Percentiles rank a stretch among this genome's conserved stretches.
These are phyloP conservation scores for Leishmania major DNA, from an alignment of 208 protist genomes.

Conservation along the genomic window DNA sequence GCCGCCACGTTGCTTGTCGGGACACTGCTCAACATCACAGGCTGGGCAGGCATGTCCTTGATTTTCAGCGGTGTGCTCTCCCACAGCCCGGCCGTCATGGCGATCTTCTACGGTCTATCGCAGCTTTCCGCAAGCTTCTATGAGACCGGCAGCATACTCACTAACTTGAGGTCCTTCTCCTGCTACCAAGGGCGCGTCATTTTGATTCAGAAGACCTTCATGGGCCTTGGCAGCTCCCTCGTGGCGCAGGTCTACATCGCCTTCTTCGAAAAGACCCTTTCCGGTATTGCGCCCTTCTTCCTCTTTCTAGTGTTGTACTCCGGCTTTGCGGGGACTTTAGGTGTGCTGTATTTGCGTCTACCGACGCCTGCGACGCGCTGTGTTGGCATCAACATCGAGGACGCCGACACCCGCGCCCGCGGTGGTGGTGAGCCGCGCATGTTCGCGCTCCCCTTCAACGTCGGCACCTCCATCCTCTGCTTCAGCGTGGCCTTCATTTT, in stretches of 20 bases:
- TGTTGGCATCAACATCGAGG: conserved; percentile 71
- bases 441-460: conserved; percentile 66
- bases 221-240: conserved; percentile 80
- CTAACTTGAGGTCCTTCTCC: conserved; percentile 73
- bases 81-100: conserved; percentile 49
- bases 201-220: conserved; percentile 88
- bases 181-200: conserved; percentile 81
- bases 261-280: conserved; percentile 58
- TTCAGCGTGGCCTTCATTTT: conserved; percentile 53
- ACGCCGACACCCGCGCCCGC: conserved; percentile 35
- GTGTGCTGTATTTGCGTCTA: conserved; percentile 53
- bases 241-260: conserved; percentile 77
- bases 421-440: conserved; percentile 64
- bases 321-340: conserved; percentile 51
- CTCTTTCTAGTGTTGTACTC: conserved; percentile 64
- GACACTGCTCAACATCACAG: conserved; percentile 61
- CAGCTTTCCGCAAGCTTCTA: conserved; percentile 87
- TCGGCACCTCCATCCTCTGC: conserved; percentile 60
- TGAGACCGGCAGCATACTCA: conserved; percentile 77
- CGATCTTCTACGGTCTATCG: conserved; percentile 72
- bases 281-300: conserved; percentile 66
- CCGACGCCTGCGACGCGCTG: conserved; percentile 50
- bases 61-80: conserved; percentile 62
- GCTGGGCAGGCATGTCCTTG: conserved; percentile 73
- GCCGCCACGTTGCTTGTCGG: conserved; percentile 52